Evolutionary conservation across 768 basidiomycete species (phyloP), one percentile per base, ranked within the genome.

Genomic region (Fibroporia radiculosa): DNA sequence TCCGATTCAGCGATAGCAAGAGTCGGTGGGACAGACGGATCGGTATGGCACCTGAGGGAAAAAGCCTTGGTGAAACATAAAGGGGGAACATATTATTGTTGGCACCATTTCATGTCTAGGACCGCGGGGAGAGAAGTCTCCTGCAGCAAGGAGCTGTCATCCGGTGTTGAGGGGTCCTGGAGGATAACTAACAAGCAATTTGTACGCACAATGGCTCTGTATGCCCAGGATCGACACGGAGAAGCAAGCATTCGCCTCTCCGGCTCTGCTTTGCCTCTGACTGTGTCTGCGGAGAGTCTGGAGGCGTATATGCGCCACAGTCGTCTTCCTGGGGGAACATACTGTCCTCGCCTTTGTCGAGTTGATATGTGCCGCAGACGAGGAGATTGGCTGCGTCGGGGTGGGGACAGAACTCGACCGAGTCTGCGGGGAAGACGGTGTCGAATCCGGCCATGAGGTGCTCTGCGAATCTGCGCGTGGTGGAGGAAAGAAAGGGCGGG

Each of bases 41-140:
- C 64, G 58, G 68, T 66, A 61, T 83, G 80, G 54, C 79, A 82
- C 84, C 82, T 85, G 52, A 14, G 25, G 38, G 43, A 22, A 31
- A 20, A 32, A n/a, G n/a, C n/a, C n/a, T n/a, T n/a, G n/a, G n/a
- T n/a, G n/a, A n/a, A n/a, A n/a, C n/a, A n/a, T n/a, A n/a, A n/a
- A n/a, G n/a, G n/a, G n/a, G n/a, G n/a, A n/a, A n/a, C n/a, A n/a
- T n/a, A n/a, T n/a, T n/a, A n/a, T n/a, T n/a, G n/a, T n/a, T 4
- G 13, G 53, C 57, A 93, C 96, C 96, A 99, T 73, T 97, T 97
- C 76, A 92, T 80, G 61, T 99, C 96, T 20, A 85, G 73, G 23
- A 99, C 75, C 6, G 92, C 96, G 2, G 92, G 82, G 14, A 86
- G 62, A 43, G 80, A 67, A 26, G 90, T 70, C 13, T 81, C 66